phyloP scores from a whole-genome alignment of 306 rosid genomes.

The Pyrus communis region DNA sequence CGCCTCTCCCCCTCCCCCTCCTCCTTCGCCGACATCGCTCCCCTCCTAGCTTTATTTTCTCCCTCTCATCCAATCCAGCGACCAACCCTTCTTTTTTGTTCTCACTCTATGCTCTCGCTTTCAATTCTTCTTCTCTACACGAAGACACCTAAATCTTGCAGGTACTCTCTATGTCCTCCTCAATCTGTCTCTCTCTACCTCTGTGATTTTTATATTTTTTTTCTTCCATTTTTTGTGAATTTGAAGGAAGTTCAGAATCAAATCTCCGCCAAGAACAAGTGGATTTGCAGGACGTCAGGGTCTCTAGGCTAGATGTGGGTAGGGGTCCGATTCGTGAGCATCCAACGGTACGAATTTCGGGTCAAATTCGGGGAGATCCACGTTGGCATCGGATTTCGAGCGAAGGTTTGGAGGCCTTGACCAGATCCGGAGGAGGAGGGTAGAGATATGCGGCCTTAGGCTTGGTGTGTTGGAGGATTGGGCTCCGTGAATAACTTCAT shows the following conservation, averaged over 20 bases:
- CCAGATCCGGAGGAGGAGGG: no score
- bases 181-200: neutral
- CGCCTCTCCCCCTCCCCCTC: no score
- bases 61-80: no score
- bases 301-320: conserved; percentile 40
- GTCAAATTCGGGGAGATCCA: conserved; percentile 39
- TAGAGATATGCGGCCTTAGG: no score
- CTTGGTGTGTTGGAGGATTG: no score
- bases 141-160: conserved; percentile 44
- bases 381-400: conserved; percentile 3
- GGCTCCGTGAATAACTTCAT: no score
- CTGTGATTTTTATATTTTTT: neutral
- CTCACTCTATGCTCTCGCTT: conserved; percentile 16
- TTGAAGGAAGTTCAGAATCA: conserved; percentile 62
- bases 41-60: no score
- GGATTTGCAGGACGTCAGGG: conserved; percentile 37
- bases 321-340: conserved; percentile 43
- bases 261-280: conserved; percentile 15
- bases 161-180: conserved; percentile 18
- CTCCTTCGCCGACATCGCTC: no score
- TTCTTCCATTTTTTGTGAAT: neutral
- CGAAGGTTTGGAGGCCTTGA: no score
- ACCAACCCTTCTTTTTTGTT: neutral
- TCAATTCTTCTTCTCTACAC: conserved; percentile 13
- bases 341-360: conserved; percentile 37